A percentile compares a stretch with the other conserved stretches of the same genome.
Evolutionary conservation across 441 rosid species (phyloP).

Genomic region (Gossypium gossypioides): DNA sequence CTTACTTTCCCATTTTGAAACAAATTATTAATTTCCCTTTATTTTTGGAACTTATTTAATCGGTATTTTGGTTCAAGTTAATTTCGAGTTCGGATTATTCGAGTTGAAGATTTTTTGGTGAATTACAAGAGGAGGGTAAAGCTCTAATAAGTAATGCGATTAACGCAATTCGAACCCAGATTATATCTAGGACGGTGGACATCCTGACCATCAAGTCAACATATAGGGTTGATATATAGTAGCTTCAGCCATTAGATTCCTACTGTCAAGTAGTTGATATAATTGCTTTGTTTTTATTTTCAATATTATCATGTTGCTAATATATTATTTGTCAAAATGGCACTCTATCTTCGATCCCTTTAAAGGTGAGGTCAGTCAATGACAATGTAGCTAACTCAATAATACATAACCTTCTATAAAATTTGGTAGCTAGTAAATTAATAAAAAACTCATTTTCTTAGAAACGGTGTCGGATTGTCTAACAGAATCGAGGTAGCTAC

Average conservation of each 20-base stretch:
- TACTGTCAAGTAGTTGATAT: background rate
- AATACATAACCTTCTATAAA: background rate
- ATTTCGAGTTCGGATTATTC: no score
- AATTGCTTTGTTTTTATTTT: background rate
- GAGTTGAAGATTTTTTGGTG: no score
- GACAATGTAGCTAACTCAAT: background rate
- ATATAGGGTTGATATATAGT: no score
- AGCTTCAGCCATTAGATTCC: background rate
- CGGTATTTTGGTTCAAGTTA: no score
- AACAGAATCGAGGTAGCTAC: background rate
- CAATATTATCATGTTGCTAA: background rate
- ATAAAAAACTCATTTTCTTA: no score
- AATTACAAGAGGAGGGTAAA: no score
- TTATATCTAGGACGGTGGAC: accelerated
- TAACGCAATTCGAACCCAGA: no score
- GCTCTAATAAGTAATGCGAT: no score
- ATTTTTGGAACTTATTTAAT: background rate
- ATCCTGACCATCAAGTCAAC: no score
- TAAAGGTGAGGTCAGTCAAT: background rate
- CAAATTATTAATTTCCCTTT: background rate
- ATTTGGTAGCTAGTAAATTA: background rate
- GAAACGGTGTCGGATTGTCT: background rate
- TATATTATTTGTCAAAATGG: background rate
- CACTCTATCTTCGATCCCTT: no score
- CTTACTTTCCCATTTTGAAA: background rate